A percentile compares a stretch with the other conserved stretches of the same genome.
Evolutionary conservation across 805 yeast genomes (phyloP).

Genomic region (Saccharomycopsis schoenii): DNA sequence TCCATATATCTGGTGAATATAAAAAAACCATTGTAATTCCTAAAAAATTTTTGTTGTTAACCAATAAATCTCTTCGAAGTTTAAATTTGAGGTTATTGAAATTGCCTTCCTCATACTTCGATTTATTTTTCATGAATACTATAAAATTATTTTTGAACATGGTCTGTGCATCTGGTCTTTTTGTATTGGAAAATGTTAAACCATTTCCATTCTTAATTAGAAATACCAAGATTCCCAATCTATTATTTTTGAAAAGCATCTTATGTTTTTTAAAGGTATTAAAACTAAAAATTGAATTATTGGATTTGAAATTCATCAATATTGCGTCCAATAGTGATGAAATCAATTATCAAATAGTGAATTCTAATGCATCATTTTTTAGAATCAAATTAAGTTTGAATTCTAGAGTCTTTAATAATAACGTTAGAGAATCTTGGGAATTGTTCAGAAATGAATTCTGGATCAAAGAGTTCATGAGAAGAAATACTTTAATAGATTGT

Average conservation of each 20-base stretch:
- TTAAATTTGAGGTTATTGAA: constrained; percentile 70
- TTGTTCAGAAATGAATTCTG: constrained; percentile 87
- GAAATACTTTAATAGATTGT: constrained; percentile 24
- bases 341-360: constrained; percentile 8
- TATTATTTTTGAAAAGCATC: not conserved
- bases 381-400: constrained; percentile 56
- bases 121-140: constrained; percentile 2
- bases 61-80: constrained; percentile 84
- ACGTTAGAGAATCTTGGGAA: constrained; percentile 91
- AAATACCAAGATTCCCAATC: not conserved
- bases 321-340: constrained; percentile 9
- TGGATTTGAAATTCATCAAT: constrained; percentile 9
- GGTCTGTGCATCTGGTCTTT: not conserved
- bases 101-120: constrained; percentile 25
- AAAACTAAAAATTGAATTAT: constrained; percentile 6
- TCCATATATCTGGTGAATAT: constrained; percentile 85
- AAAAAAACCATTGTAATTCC: constrained; percentile 76
- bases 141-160: not conserved
- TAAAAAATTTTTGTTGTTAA: constrained; percentile 63
- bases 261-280: constrained; percentile 6
- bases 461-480: constrained; percentile 69
- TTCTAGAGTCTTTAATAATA: constrained; percentile 73
- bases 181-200: not conserved
- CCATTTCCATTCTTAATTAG: not conserved
- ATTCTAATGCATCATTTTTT: constrained; percentile 4